Conservation (phyloP, 2,329 filamentous ascomycete species). For the Stachybotrys echinatus region DNA sequence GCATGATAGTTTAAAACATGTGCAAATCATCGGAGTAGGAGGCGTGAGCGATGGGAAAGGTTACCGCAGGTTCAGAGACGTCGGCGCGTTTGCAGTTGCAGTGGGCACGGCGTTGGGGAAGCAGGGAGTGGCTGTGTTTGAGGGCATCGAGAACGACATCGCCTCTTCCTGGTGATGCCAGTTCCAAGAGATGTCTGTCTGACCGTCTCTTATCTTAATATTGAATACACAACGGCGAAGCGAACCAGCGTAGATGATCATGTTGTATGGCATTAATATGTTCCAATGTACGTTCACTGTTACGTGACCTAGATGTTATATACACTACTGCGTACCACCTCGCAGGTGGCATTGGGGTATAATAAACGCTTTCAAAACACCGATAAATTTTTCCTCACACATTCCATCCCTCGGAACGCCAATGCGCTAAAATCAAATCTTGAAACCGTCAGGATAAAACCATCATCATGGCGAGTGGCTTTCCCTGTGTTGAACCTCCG, state of each 20-base stretch:
- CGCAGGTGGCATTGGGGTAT: not conserved
- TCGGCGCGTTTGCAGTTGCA: slow-evolving; percentile 61
- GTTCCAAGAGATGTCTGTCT: not conserved
- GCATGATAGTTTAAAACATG: slow-evolving; percentile 37
- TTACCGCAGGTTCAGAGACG: slow-evolving; percentile 59
- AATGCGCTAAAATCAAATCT: not conserved
- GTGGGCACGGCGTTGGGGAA: slow-evolving; percentile 65
- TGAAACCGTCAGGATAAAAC: not conserved
- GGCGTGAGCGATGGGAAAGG: slow-evolving; percentile 62
- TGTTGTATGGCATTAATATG: too few relatives aligned
- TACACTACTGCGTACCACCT: not conserved
- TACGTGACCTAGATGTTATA: not conserved
- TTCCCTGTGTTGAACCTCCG: not conserved
- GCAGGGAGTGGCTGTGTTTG: slow-evolving; percentile 58
- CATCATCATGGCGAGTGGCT: not conserved
- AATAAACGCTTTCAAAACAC: not conserved
- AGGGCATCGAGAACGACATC: slow-evolving; percentile 39
- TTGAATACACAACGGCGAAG: too few relatives aligned
- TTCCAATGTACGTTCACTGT: not conserved
- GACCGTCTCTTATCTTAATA: too few relatives aligned
- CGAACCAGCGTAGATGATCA: too few relatives aligned
- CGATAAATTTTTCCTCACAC: not conserved
- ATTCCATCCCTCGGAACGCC: not conserved
- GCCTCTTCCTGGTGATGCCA: slow-evolving; percentile 11
- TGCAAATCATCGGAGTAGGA: slow-evolving; percentile 66